These are phyloP conservation scores for Angomonas desouzai DNA, from an alignment of 208 protist species.

Conservation along the genomic window DNA sequence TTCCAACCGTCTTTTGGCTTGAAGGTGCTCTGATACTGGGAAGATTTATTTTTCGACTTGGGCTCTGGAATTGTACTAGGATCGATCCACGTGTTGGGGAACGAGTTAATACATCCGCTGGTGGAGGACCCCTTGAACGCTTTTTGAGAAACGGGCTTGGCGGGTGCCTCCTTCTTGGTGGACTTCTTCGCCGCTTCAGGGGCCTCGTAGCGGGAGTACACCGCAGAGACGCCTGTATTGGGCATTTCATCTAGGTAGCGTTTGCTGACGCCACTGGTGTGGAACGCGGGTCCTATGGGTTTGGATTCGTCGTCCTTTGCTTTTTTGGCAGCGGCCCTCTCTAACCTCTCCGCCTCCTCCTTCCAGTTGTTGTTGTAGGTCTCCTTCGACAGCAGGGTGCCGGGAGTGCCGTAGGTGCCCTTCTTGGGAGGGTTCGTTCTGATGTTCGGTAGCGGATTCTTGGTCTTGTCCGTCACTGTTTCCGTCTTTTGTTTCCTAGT, in stretches of 20 bases:
- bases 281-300: slow-evolving; percentile 42
- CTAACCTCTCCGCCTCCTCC: slow-evolving; percentile 20
- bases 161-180: slow-evolving; percentile 4
- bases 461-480: slow-evolving; percentile 13
- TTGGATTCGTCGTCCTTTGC: slow-evolving; percentile 5
- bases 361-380: slow-evolving; percentile 73
- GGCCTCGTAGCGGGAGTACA: slow-evolving; percentile 50
- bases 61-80: slow-evolving; percentile 13
- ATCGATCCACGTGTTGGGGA: slow-evolving; percentile 73
- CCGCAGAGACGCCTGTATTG: slow-evolving; percentile 61
- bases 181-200: slow-evolving; percentile 29
- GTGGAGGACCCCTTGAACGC: slow-evolving; percentile 39
- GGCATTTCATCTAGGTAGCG: slow-evolving; percentile 73
- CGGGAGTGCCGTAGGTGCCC: slow-evolving; percentile 77
- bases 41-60: slow-evolving; percentile 15
- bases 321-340: slow-evolving; percentile 20
- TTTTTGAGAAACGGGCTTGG: slow-evolving; percentile 27
- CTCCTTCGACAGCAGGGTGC: slow-evolving; percentile 51
- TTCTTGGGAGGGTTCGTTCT: slow-evolving; percentile 76
- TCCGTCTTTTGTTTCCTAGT: slow-evolving; percentile 13
- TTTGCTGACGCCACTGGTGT: slow-evolving; percentile 42
- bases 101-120: slow-evolving; percentile 58
- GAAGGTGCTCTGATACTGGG: slow-evolving; percentile 15
- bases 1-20: slow-evolving; percentile 56
- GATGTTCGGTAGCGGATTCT: slow-evolving; percentile 65